Evolutionary conservation across 345 rosid species (phyloP), one percentile per base, ranked within the genome.

Genomic region (Zanthoxylum bungeanum): DNA sequence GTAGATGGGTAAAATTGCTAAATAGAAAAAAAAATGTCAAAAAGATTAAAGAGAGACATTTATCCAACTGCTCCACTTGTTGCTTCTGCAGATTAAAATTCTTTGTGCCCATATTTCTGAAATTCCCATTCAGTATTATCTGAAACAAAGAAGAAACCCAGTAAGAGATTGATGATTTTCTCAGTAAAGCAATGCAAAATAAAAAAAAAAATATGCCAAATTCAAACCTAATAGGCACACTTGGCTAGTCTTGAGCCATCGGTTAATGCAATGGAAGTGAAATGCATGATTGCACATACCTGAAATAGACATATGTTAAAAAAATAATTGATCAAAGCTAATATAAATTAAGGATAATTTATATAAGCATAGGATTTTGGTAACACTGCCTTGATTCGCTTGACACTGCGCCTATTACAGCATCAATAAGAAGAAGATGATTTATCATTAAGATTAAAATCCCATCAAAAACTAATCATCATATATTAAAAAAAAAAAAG

Each of bases 261-360:
- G 68, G 69, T 86, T 80, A 68, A 86, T 86, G 82, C 91, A 86
- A 71, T 86, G 91, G 59, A 86, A 86, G 77, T 86, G 91, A 14
- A 69, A 53, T n/a, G 60, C 59, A 21, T 46, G 51, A 25, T 49
- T 30, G 33, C 60, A 75, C 9, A 40, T 28, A 11, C 52, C 58
- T 22, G 31, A 53, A 53, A 0, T 1, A 53, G 17, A 24, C n/a
- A n/a, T n/a, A n/a, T n/a, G n/a, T n/a, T 44, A 4, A 44, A 44
- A 3, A 14, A 14, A 14, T 3, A 16, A 44, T 10, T 12, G 47
- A 42, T 42, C 47, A 42, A 0, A 42, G 5, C 11, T 3, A 12
- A 44, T 44, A 12, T 44, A 42, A 12, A 42, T n/a, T n/a, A 14
- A 12, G 17, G 19, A 3, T 3, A 42, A 42, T 11, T 0, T 10